Conservation (phyloP, 176 grass and related monocot genomes). For the Phoenix dactylifera region DNA sequence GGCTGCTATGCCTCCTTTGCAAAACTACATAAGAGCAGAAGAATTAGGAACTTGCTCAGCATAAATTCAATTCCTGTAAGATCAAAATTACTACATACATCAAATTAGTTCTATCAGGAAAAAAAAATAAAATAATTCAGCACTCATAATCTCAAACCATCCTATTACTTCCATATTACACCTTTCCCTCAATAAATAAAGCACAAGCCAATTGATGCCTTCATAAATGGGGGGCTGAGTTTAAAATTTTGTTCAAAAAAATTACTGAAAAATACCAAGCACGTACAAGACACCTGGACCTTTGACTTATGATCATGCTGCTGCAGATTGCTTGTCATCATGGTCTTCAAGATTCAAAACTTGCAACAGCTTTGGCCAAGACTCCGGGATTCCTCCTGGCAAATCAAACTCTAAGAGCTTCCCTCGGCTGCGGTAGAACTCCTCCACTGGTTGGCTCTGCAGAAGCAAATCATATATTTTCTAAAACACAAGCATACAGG, state of each 20-base stretch:
- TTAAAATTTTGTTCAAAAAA: not conserved
- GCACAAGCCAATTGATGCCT: not conserved
- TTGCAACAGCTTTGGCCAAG: slow-evolving; percentile 81
- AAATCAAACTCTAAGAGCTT: slow-evolving; percentile 88
- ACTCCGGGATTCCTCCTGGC: slow-evolving; percentile 65
- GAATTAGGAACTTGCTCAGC: no score
- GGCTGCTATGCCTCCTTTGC: no score
- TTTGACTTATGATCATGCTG: slow-evolving; percentile 29
- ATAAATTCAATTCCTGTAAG: no score
- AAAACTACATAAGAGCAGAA: no score
- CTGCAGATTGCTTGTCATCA: slow-evolving; percentile 41
- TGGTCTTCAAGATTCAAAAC: slow-evolving; percentile 68
- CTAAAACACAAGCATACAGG: not conserved
- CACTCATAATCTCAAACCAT: no score
- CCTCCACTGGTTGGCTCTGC: slow-evolving; percentile 80
- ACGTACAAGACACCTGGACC: not conserved
- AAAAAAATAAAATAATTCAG: no score
- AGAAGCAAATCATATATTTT: slow-evolving; percentile 9
- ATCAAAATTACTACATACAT: no score
- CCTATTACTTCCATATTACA: no score
- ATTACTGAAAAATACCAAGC: not conserved
- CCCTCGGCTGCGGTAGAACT: slow-evolving; percentile 55
- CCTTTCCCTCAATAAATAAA: not conserved
- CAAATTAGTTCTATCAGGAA: no score
- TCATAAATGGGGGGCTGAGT: not conserved